Percentiles rank a stretch among this genome's conserved stretches.
Evolutionary conservation across 305 asterid species (phyloP).

Genomic region (Fraxinus sp.): DNA sequence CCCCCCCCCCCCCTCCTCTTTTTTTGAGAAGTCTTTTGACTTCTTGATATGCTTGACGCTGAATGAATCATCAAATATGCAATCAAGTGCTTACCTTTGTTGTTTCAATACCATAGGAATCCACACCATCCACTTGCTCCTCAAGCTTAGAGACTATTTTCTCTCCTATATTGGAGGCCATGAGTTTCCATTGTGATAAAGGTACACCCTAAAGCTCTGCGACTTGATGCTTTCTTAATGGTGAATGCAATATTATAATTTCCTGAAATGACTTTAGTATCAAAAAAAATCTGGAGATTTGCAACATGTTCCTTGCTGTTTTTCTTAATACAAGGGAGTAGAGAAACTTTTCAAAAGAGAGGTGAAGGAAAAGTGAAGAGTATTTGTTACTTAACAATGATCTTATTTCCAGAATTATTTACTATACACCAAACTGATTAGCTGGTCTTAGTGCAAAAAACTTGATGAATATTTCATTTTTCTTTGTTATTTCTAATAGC

Average conservation of each 20-base stretch:
- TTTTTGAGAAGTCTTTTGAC: background rate
- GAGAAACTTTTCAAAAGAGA: background rate
- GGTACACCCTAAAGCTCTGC: conserved; percentile 42
- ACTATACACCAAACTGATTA: background rate
- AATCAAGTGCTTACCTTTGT: conserved; percentile 24
- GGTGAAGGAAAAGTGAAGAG: background rate
- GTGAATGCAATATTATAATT: background rate
- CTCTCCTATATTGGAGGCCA: conserved; percentile 74
- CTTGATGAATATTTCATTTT: background rate
- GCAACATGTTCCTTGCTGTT: background rate
- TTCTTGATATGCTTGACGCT: background rate
- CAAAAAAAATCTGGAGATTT: background rate
- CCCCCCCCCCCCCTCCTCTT: too few relatives aligned
- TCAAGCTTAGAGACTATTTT: conserved; percentile 69
- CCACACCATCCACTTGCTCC: conserved; percentile 47
- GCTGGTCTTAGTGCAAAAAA: background rate
- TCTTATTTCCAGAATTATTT: background rate
- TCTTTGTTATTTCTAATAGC: background rate
- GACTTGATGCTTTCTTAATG: conserved; percentile 14
- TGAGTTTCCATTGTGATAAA: conserved; percentile 43
- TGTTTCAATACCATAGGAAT: conserved; percentile 49
- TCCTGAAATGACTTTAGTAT: background rate
- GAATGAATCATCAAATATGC: conserved; percentile 4
- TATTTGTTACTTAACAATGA: background rate
- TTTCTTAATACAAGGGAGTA: background rate